Evolutionary conservation across 768 basidiomycete genomes (phyloP).

Genomic region (Agrocybe chaxingu): DNA sequence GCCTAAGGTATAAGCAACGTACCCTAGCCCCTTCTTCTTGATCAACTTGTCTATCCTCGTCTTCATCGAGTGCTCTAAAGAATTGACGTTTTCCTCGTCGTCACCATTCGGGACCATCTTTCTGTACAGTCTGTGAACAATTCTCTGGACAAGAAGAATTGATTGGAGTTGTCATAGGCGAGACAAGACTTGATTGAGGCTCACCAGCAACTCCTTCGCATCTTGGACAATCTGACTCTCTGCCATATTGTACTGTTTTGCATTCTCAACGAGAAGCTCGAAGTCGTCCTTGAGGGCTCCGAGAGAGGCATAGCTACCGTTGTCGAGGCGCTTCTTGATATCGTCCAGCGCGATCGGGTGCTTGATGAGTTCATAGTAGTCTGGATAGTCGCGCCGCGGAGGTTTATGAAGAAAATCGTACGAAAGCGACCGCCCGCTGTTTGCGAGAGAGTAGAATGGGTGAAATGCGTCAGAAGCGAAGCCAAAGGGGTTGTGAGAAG

Average conservation of each 20-base stretch:
- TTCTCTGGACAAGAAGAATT: constrained; percentile 34
- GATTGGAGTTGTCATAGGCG: background rate
- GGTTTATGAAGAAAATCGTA: constrained; percentile 67
- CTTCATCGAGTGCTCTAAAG: constrained; percentile 65
- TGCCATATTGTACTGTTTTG: constrained; percentile 78
- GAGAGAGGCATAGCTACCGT: constrained; percentile 55
- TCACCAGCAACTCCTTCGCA: constrained; percentile 77
- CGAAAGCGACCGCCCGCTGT: constrained; percentile 63
- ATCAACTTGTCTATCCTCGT: constrained; percentile 68
- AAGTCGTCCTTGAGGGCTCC: constrained; percentile 69
- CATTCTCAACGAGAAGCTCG: constrained; percentile 77
- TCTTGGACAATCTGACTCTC: constrained; percentile 78
- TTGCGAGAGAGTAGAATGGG: constrained; percentile 12
- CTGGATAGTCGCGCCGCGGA: constrained; percentile 71
- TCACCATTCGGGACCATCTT: constrained; percentile 42
- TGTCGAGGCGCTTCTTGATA: constrained; percentile 77
- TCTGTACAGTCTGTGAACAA: constrained; percentile 44
- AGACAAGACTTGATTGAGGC: constrained; percentile 21
- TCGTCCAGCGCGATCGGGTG: constrained; percentile 86
- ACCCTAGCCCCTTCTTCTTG: constrained; percentile 70
- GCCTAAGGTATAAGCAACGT: constrained; percentile 22
- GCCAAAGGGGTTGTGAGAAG: constrained; percentile 13
- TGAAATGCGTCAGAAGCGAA: constrained; percentile 8
- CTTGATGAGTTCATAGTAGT: constrained; percentile 82
- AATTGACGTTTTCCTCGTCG: constrained; percentile 41